Evolutionary conservation across 768 basidiomycete genomes (phyloP), one percentile per base, ranked within the genome.

Genomic region (Boletus edulis): DNA sequence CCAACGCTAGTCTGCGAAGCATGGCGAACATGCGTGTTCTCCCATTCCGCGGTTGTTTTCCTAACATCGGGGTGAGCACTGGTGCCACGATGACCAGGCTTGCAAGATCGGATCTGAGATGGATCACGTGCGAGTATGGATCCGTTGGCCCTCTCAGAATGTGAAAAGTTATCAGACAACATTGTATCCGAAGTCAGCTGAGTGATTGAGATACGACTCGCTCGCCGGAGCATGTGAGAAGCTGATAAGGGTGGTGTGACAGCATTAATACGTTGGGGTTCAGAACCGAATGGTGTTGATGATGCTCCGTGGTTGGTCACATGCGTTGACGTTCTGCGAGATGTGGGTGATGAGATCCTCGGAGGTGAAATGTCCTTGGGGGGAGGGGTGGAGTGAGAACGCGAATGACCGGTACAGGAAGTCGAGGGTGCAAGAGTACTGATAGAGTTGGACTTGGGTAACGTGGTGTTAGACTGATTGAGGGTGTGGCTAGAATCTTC

Each of bases 381-480:
- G 42, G 63, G 51, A 43, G 54, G 54, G 17, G 34, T 35, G 22
- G 63, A 59, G 34, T 59, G 58, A 14, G 67, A 60, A 49, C 54
- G 60, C 17, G 62, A 67, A 12, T 51, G 59, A 14, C 60, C 67
- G 3, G 66, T 69, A 40, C 58, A 61, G 13, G 67, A 67, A 27
- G 53, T 62, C n/a, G 68, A 59, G 6, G 62, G 61, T 10, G 68
- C 54, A 15, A 72, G 59, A 3, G 69, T 72, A 29, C 60, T 64
- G 34, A 59, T 61, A 1, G 69, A 72, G 52, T 60, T 64, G 49
- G 55, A 62, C 39, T 60, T 64, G 43, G 58, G 64, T 18, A 70
- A 51, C 13, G 68, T 70, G 34, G 44, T 24, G 18, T 47, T 54
- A 0, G 70, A 72, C 32, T 54, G 62, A 45, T 49, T 57, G 46